These are phyloP conservation scores for Fomitopsis serialis DNA, from an alignment of 768 basidiomycete genomes.

Conservation along the genomic window DNA sequence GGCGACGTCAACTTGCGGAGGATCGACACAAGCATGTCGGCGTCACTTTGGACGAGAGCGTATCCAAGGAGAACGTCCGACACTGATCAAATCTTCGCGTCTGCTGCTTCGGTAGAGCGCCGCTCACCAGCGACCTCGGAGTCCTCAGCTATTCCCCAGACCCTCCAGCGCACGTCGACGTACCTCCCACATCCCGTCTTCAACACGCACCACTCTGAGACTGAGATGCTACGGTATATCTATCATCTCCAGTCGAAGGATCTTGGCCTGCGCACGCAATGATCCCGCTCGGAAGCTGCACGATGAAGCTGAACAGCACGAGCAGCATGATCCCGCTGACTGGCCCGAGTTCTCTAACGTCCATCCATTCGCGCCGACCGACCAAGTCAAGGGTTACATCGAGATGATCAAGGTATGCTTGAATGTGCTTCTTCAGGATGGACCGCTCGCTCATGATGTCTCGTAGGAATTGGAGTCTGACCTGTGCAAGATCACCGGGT, in stretches of 20 bases:
- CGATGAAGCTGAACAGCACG: conserved; percentile 98
- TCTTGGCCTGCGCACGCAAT: conserved; percentile 93
- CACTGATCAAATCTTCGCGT: conserved; percentile 79
- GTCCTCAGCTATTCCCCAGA: conserved; percentile 50
- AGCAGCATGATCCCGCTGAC: conserved; percentile 94
- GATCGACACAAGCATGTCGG: conserved; percentile 74
- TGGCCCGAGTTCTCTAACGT: conserved; percentile 89
- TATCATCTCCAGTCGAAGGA: conserved; percentile 93
- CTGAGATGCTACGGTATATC: conserved; percentile 97
- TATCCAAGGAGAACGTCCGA: conserved; percentile 69
- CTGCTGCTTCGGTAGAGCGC: conserved; percentile 47
- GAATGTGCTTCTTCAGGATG: not conserved
- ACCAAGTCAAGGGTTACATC: conserved; percentile 87
- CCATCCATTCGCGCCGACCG: conserved; percentile 88
- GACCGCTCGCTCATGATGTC: not conserved
- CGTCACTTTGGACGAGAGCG: conserved; percentile 90
- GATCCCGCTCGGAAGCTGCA: conserved; percentile 94
- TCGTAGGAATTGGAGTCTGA: conserved; percentile 85
- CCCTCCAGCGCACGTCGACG: conserved; percentile 54
- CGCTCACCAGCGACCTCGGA: conserved; percentile 44
- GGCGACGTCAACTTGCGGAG: conserved; percentile 80
- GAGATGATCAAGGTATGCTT: conserved; percentile 64
- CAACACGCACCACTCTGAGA: conserved; percentile 97
- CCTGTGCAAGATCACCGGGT: conserved; percentile 94
- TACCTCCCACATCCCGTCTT: conserved; percentile 88